Conservation (phyloP, 108 stramenopile genomes). For the Heterococcus sp. region DNA sequence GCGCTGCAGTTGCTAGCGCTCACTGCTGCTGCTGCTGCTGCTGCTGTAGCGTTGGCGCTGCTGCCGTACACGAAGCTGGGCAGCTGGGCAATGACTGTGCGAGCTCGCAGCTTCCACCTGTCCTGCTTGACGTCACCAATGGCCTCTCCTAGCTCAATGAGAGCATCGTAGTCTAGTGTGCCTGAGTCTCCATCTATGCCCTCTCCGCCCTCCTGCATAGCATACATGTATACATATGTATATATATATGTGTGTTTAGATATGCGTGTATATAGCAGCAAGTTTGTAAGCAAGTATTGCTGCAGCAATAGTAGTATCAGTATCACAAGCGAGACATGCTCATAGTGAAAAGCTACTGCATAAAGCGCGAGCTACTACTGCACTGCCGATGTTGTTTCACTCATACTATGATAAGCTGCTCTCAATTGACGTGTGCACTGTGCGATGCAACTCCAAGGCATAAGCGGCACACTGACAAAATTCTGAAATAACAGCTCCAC, state of each 20-base stretch:
- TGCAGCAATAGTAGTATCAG: neutral
- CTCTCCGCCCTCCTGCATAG: neutral
- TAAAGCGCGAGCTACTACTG: neutral
- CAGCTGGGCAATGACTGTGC: neutral
- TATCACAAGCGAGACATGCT: neutral
- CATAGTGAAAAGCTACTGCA: neutral
- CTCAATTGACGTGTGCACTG: neutral
- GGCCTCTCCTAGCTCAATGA: conserved; percentile 39
- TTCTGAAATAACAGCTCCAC: too few species aligned
- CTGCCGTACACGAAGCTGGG: too few species aligned
- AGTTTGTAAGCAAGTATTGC: neutral
- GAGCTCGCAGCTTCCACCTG: conserved; percentile 5
- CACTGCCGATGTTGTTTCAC: too few species aligned
- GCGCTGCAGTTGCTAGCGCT: too few species aligned
- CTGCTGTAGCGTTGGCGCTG: too few species aligned
- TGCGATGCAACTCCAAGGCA: neutral
- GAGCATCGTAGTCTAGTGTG: neutral
- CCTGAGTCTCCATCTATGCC: neutral
- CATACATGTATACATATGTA: too few species aligned
- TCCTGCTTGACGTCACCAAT: conserved; percentile 40
- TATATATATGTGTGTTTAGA: too few species aligned
- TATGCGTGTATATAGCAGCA: too few species aligned
- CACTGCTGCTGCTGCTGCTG: too few species aligned
- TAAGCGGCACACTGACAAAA: neutral
- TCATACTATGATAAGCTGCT: neutral